Evolutionary conservation across 2,329 filamentous ascomycete species (phyloP).

Genomic region (Grosmannia clavigera): DNA sequence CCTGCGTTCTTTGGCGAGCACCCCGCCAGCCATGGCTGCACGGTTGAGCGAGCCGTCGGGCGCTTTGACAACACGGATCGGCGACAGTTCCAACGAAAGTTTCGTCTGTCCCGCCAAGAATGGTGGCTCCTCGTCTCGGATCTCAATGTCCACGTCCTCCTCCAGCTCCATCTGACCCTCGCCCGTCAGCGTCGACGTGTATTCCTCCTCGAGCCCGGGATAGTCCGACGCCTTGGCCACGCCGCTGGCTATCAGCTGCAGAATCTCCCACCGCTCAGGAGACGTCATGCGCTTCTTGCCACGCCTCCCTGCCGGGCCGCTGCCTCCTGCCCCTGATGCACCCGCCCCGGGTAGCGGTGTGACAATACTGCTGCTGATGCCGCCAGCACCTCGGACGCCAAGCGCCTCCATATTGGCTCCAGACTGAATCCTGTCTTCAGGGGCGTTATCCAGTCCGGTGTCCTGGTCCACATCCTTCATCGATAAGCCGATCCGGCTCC

Average conservation of each 20-base stretch:
- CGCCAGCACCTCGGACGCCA: constrained; percentile 49
- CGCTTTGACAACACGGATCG: constrained; percentile 92
- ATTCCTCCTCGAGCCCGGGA: constrained; percentile 88
- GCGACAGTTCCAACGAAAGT: constrained; percentile 85
- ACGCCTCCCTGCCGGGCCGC: constrained; percentile 20
- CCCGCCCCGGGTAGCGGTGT: not conserved
- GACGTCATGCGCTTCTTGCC: constrained; percentile 91
- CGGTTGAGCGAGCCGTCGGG: constrained; percentile 97
- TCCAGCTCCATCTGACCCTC: constrained; percentile 85
- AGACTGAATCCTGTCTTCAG: constrained; percentile 66
- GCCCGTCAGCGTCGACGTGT: constrained; percentile 74
- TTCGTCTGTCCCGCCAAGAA: constrained; percentile 95
- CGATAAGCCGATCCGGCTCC: constrained; percentile 69
- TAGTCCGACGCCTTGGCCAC: constrained; percentile 89
- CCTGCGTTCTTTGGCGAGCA: constrained; percentile 76
- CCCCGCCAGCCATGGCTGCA: constrained; percentile 86
- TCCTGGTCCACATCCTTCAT: constrained; percentile 97
- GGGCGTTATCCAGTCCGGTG: constrained; percentile 71
- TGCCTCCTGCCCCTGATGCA: constrained; percentile 7
- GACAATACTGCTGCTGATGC: constrained; percentile 19
- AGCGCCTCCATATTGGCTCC: constrained; percentile 83
- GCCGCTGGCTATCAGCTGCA: constrained; percentile 89
- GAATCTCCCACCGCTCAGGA: constrained; percentile 93
- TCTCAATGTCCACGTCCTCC: constrained; percentile 94
- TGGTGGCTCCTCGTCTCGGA: constrained; percentile 89